Evolutionary conservation across 2,329 filamentous ascomycete genomes (phyloP), one percentile per base, ranked within the genome.

Genomic region (Septoria petroselini): DNA sequence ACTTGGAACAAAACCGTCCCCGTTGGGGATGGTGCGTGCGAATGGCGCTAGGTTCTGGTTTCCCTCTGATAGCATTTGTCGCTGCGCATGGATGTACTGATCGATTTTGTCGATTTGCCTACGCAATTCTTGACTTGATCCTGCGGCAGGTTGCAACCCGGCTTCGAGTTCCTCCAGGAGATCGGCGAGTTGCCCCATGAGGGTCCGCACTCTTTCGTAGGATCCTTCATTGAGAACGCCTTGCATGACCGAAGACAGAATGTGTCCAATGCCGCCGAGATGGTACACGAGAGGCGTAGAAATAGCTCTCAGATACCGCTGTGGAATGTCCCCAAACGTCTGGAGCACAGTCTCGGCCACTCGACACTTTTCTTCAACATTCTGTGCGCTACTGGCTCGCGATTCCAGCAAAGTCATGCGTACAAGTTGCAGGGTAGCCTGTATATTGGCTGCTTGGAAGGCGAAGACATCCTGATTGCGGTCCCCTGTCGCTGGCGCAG

Each of bases 401-500:
- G 57, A 51, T 12, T 59, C 59, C 47, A 62, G 70, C 4, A 77
- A 62, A 4, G 74, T 67, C 68, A 77, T 76, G 12, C 74, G 71
- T 3, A 77, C 66, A 7, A 77, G 67, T 52, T 75, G 72, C 7
- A 75, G 54, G 0, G 75, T 77, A 1, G 73, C 73, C 41, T 72
- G 68, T 14, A 77, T 76, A 54, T 77, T 76, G 18, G 75, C 75
- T 3, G 74, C 72, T 55, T 78, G 75, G 27, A 77, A 77, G 1
- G 72, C 70, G 51, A 70, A 73, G 3, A 73, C 62, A 48, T 75
- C 71, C 17, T 69, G 65, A 3, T 52, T 50, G 12, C 52, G 54
- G 42, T 73, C 68, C 56, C 59, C 65, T 48, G 70, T 66, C 25
- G 58, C 53, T 1, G 53, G 58, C 1, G 53, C 48, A 5, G 53